phyloP scores from a whole-genome alignment of 805 yeast species.

The Candida morakotiae region DNA sequence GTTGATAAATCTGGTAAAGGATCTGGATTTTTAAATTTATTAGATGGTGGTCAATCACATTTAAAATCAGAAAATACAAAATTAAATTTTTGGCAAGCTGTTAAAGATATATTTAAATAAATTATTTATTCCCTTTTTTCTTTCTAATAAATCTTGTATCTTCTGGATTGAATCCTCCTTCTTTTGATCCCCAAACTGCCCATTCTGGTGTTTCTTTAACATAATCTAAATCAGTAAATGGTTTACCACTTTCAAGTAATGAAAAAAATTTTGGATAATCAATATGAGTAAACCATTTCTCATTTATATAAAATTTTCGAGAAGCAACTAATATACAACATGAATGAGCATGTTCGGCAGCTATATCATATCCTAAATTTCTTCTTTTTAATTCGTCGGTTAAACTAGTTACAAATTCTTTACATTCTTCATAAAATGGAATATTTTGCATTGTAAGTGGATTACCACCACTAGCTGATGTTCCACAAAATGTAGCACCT shows the following conservation, averaged over 20 bases:
- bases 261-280: constrained; percentile 75
- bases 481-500: constrained; percentile 95
- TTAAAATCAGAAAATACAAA: constrained; percentile 13
- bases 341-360: constrained; percentile 94
- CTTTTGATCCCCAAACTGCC: constrained; percentile 85
- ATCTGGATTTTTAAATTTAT: constrained; percentile 8
- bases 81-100: constrained; percentile 24
- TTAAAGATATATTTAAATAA: constrained; percentile 22
- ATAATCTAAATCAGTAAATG: constrained; percentile 78
- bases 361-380: constrained; percentile 73
- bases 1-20: not conserved
- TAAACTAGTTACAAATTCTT: constrained; percentile 62
- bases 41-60: constrained; percentile 12
- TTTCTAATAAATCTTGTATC: constrained; percentile 68
- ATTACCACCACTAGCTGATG: constrained; percentile 77
- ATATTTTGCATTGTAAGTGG: constrained; percentile 94
- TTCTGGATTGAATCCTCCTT: constrained; percentile 87
- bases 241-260: constrained; percentile 58
- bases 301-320: constrained; percentile 61
- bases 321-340: constrained; percentile 88
- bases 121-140: not conserved
- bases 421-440: constrained; percentile 90
- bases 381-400: constrained; percentile 58
- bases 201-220: constrained; percentile 78
- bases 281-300: constrained; percentile 85